Conservation (phyloP, 805 yeast species). For the Isabelozyma heimii region DNA sequence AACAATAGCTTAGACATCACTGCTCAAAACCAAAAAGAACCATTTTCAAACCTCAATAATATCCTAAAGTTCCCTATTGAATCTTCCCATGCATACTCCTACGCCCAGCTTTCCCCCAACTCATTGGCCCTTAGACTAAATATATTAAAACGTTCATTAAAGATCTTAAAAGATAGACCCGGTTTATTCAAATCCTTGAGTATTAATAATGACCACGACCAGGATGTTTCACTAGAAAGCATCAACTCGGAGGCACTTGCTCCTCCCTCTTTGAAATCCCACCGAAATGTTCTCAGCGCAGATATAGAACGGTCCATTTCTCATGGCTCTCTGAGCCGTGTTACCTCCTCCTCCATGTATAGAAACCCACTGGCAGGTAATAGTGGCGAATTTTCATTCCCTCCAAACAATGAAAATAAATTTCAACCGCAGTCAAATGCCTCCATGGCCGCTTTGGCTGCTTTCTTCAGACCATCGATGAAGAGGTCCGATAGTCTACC, state of each 20-base stretch:
- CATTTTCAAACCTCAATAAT: neutral
- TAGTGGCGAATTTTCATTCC: conserved; percentile 11
- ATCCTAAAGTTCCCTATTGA: conserved; percentile 68
- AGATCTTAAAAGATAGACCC: conserved; percentile 68
- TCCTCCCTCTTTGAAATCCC: neutral
- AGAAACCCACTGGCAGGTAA: conserved; percentile 11
- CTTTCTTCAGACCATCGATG: conserved; percentile 38
- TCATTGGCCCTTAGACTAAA: conserved; percentile 73
- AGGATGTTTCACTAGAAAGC: neutral
- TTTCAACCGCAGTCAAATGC: conserved; percentile 39
- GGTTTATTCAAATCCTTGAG: conserved; percentile 32
- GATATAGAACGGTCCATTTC: neutral
- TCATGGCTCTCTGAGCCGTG: neutral
- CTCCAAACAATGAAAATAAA: conserved; percentile 6
- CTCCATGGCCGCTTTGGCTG: conserved; percentile 47
- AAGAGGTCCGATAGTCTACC: conserved; percentile 39
- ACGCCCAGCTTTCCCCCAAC: conserved; percentile 78
- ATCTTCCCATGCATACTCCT: conserved; percentile 81
- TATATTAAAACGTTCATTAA: conserved; percentile 72
- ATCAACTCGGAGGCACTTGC: neutral
- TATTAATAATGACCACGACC: neutral
- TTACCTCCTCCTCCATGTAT: neutral
- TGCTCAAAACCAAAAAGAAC: neutral
- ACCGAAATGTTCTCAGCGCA: neutral
- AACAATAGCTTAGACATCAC: neutral